Conservation (phyloP, 805 yeast species). For the Lipomyces yamadae region DNA sequence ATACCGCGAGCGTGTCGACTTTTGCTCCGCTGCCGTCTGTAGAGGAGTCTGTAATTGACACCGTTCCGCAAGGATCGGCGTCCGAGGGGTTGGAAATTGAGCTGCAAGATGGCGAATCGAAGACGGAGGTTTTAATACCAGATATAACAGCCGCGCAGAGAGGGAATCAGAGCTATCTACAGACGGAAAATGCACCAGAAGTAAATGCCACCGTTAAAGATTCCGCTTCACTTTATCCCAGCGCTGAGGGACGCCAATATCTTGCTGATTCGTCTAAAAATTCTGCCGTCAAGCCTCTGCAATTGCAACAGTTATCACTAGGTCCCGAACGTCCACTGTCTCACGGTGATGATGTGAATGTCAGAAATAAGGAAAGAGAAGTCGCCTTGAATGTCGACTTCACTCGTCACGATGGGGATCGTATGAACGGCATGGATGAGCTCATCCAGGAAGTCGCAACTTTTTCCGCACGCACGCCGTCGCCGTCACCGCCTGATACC, state of each 20-base stretch:
- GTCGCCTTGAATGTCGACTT: background rate
- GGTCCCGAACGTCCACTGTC: conserved; percentile 20
- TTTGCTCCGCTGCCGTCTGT: conserved; percentile 19
- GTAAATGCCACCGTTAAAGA: background rate
- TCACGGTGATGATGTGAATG: conserved; percentile 11
- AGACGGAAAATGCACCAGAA: background rate
- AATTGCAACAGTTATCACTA: background rate
- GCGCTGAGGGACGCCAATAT: background rate
- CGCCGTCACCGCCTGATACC: conserved; percentile 7
- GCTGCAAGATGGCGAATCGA: background rate
- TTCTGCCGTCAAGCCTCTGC: conserved; percentile 14
- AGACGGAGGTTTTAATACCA: background rate
- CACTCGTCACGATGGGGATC: background rate
- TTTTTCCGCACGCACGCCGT: background rate
- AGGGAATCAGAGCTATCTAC: background rate
- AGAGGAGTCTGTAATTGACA: background rate
- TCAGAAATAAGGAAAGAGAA: background rate
- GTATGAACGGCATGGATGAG: background rate
- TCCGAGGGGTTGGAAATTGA: background rate
- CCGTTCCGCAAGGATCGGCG: background rate
- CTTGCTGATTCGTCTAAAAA: conserved; percentile 2
- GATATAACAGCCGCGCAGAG: background rate
- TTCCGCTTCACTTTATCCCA: background rate
- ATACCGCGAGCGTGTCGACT: conserved; percentile 17
- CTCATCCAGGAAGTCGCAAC: background rate